Base-by-base conservation (phyloP, 495 filamentous ascomycete species). In the Penicillium flavigenum region DNA sequence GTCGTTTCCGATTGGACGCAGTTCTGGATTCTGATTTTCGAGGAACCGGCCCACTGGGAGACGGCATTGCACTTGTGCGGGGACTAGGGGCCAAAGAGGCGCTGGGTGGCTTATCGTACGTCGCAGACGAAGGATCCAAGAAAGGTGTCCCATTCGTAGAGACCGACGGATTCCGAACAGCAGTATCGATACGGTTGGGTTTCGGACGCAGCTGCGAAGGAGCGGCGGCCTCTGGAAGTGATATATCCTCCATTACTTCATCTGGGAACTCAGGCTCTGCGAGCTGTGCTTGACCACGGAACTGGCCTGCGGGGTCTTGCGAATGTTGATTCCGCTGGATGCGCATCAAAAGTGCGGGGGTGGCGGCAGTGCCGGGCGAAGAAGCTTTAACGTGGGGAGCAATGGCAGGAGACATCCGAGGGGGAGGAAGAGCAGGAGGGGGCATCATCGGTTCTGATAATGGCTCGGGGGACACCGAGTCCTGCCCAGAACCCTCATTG, bases 321-420 rank as follows among this genome's bases (percentile, higher is more conserved):
- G 56, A 46, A 52, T 72, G 75, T 32, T 72, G 73, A 20, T 70
- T 70, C 48, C 74, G 72, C 45, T 83, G 80, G 24, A 86, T 80
- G 49, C 84, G 88, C 86, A 96, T 93, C 57, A 96, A 70, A n/a
- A 90, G 91, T 16, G 90, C 89, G 0, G 91, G 91, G 2, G 91
- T 94, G 19, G 88, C 90, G 16, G 91, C 80, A 39, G 68, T 72
- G 32, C 70, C 65, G 24, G 65, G 68, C 0, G 67, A 61, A 45
- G 71, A 29, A 3, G 26, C 11, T 10, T 43, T 66, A 19, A 67
- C 39, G 26, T 79, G 74, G 1, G 74, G 74, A 51, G 70, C 69
- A 7, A 86, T 77, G 42, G 79, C 76, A 16, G 83, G 83, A 10
- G 84, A 86, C 47, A 72, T 79, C 19, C 76, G 76, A 3, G 76